A percentile compares a stretch with the other conserved stretches of the same genome.
These are phyloP conservation scores for Haplosporangium sp. DNA, from an alignment of 371 early-diverging fungal genomes.

Conservation along the genomic window DNA sequence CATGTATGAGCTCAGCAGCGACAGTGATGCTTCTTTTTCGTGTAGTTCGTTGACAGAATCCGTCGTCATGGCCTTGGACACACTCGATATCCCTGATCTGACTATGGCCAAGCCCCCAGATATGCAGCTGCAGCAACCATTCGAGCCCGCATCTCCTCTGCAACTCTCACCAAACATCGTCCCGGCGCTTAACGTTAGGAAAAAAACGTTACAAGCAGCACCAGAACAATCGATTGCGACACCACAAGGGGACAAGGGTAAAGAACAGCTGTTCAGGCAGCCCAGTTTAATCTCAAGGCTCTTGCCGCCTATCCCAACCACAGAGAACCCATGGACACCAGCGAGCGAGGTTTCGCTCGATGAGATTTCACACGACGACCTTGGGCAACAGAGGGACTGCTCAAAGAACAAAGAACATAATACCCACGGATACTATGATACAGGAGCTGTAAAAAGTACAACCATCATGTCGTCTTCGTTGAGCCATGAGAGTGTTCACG, in stretches of 20 bases:
- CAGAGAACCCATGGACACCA: conserved; percentile 36
- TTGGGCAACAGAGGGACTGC: too few species aligned
- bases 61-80: conserved; percentile 42
- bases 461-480: too few species aligned
- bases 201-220: not conserved
- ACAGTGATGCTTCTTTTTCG: conserved; percentile 33
- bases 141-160: not conserved
- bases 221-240: not conserved
- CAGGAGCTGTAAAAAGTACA: too few species aligned
- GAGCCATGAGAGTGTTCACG: not conserved
- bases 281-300: conserved; percentile 32
- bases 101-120: not conserved
- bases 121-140: not conserved
- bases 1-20: conserved; percentile 40
- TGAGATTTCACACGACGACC: too few species aligned
- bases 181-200: too few species aligned
- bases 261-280: conserved; percentile 5
- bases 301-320: conserved; percentile 33
- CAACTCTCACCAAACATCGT: not conserved
- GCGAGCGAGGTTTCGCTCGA: not conserved
- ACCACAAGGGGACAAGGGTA: not conserved
- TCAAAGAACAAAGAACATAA: too few species aligned
- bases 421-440: too few species aligned
- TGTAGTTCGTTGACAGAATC: conserved; percentile 29
- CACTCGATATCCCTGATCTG: conserved; percentile 40